A percentile compares a stretch with the other conserved stretches of the same genome.
Evolutionary conservation across 2,329 filamentous ascomycete species (phyloP).

Genomic region (Pyrenophora graminea): DNA sequence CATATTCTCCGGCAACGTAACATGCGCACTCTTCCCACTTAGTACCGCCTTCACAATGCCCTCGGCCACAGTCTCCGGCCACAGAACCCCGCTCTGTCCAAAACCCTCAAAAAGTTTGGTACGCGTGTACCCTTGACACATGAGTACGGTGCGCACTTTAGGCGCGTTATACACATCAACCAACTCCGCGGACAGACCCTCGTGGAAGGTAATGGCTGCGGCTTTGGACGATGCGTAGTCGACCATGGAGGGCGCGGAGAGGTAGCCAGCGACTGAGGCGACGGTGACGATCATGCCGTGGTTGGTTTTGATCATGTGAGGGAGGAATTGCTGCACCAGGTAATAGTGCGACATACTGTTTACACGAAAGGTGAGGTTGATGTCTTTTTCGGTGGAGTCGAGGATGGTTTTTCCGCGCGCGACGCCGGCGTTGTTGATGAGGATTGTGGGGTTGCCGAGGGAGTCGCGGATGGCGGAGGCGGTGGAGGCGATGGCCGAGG

Average conservation of each 20-base stretch:
- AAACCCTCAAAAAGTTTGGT: conserved; percentile 65
- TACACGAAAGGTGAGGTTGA: conserved; percentile 71
- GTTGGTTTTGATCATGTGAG: conserved; percentile 64
- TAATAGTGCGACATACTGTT: conserved; percentile 71
- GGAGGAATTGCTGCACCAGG: conserved; percentile 69
- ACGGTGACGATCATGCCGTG: conserved; percentile 77
- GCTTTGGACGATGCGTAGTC: conserved; percentile 72
- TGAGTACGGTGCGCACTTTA: conserved; percentile 67
- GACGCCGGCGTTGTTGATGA: conserved; percentile 75
- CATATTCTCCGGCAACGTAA: conserved; percentile 57
- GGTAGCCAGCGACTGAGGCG: conserved; percentile 65
- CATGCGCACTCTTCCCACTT: conserved; percentile 60
- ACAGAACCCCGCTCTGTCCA: conserved; percentile 54
- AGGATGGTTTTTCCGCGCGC: conserved; percentile 66
- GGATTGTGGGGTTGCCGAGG: conserved; percentile 68
- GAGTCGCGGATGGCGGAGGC: conserved; percentile 59
- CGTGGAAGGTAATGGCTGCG: conserved; percentile 68
- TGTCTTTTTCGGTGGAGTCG: conserved; percentile 59
- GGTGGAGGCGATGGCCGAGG: conserved; percentile 56
- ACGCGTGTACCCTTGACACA: conserved; percentile 67
- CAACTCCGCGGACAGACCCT: conserved; percentile 55
- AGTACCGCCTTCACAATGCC: conserved; percentile 65
- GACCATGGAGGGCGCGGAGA: conserved; percentile 65
- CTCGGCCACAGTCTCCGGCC: conserved; percentile 67
- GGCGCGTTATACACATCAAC: conserved; percentile 64